Evolutionary conservation across 1,284 basidiomycete species (phyloP).

Genomic region (Albatrellus sp.): DNA sequence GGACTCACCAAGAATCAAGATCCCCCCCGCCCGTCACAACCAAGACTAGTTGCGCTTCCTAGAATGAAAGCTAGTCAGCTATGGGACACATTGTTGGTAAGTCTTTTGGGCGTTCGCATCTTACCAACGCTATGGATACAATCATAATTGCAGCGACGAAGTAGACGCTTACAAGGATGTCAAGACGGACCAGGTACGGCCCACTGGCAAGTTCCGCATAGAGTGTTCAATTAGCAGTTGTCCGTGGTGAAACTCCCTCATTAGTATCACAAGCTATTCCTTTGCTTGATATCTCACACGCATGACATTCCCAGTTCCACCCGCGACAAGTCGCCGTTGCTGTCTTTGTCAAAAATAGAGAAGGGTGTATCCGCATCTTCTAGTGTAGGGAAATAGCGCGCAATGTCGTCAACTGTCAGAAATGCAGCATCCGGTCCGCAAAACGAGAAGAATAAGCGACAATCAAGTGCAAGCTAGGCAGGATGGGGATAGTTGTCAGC

Average conservation of each 20-base stretch:
- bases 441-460: conserved; percentile 84
- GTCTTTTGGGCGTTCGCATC: conserved; percentile 13
- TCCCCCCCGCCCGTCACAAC: conserved; percentile 74
- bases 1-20: conserved; percentile 60
- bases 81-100: no score
- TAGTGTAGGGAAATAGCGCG: conserved; percentile 54
- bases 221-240: conserved; percentile 76
- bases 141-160: conserved; percentile 61
- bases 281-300: conserved; percentile 27
- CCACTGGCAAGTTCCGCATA: conserved; percentile 83
- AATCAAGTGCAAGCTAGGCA: conserved; percentile 68
- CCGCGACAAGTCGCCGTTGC: conserved; percentile 67
- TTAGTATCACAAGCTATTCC: conserved; percentile 1
- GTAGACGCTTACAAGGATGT: no score
- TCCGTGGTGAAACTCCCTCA: conserved; percentile 73
- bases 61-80: conserved; percentile 1
- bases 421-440: conserved; percentile 46
- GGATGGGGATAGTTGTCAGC: no score
- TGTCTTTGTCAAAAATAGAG: conserved; percentile 74
- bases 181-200: no score
- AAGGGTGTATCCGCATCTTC: conserved; percentile 62
- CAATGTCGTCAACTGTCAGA: conserved; percentile 62
- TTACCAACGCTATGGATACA: conserved; percentile 58
- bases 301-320: conserved; percentile 73
- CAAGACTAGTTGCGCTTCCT: conserved; percentile 62